These are phyloP conservation scores for Phytopythium cucurbitacearum DNA, from an alignment of 352 stramenopile genomes.

Conservation along the genomic window DNA sequence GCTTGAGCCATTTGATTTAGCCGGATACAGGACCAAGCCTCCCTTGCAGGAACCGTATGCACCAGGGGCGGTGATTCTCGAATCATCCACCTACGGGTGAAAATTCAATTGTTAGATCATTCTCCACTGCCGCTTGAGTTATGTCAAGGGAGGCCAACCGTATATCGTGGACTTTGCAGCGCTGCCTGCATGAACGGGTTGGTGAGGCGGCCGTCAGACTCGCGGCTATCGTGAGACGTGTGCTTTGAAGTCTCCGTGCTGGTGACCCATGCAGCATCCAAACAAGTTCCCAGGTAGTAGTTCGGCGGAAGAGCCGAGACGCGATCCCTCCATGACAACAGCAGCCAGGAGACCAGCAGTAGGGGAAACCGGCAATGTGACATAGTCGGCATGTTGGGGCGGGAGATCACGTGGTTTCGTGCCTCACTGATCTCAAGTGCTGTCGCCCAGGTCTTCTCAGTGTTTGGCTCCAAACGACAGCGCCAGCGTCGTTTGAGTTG, in stretches of 20 bases:
- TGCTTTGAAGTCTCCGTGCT: slow-evolving; percentile 16
- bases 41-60: slow-evolving; percentile 11
- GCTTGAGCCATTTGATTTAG: slow-evolving; percentile 6
- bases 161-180: slow-evolving; percentile 18
- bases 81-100: slow-evolving; percentile 17
- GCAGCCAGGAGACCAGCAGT: no score
- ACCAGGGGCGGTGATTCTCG: slow-evolving; percentile 6
- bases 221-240: slow-evolving; percentile 14
- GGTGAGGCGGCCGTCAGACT: slow-evolving; percentile 17
- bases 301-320: slow-evolving; percentile 15
- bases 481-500: no score
- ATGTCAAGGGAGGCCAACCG: background rate
- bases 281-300: slow-evolving; percentile 41
- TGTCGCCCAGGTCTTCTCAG: no score
- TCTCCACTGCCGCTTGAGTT: background rate
- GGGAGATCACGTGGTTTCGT: no score
- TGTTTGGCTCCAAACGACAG: no score
- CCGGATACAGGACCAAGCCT: slow-evolving; percentile 12
- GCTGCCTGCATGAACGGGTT: slow-evolving; percentile 36
- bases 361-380: no score
- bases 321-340: no score
- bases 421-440: no score
- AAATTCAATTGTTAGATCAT: background rate
- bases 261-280: slow-evolving; percentile 28
- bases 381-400: no score